Evolutionary conservation across 1,284 basidiomycete genomes (phyloP), one percentile per base, ranked within the genome.

Genomic region (Megacollybia platyphylla): DNA sequence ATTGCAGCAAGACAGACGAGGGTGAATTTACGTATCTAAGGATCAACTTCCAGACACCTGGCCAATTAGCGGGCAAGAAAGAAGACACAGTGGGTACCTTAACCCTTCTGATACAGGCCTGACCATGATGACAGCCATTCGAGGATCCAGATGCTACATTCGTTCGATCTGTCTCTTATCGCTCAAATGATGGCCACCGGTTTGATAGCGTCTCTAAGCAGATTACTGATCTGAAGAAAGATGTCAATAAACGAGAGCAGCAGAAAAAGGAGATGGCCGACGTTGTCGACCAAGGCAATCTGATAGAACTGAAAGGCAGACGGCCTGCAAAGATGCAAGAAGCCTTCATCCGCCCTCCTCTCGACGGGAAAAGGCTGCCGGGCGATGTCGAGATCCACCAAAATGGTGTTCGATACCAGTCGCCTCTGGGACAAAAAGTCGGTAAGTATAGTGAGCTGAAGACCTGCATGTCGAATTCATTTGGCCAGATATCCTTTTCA

Each of bases 191-290:
- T 54, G 76, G 78, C 11, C 80, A 85, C 52, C 90, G 93, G 42
- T 92, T 98, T 57, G 81, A 92, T 53, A 79, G 76, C 48, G 75
- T 98, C 13, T 86, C 76, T 59, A 93, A 88, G 60, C 84, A 91
- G 55, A 97, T 99, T 50, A 92, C 87, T 1, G 92, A 92, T 46
- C 62, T 98, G 55, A 96, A 97, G 70, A 97, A 97, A 62, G 87
- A 91, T 44, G 91, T 91, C 30, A 92, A 90, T 56, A 99, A 98
- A 67, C 79, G 90, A 35, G 94, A 97, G 56, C 90, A 93, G 46
- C 93, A 98, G 62, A 88, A 90, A 71, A 94, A 94, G 64, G 93
- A 97, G 61, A 82, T 97, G 77, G 93, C 94, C 1, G 94, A 98
- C 56, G 93, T 97, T 28, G 79, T 97, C 39, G 91, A 97, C 60